Base-by-base conservation (phyloP, 73 alveolate species). In the Tetrahymena borealis region DNA sequence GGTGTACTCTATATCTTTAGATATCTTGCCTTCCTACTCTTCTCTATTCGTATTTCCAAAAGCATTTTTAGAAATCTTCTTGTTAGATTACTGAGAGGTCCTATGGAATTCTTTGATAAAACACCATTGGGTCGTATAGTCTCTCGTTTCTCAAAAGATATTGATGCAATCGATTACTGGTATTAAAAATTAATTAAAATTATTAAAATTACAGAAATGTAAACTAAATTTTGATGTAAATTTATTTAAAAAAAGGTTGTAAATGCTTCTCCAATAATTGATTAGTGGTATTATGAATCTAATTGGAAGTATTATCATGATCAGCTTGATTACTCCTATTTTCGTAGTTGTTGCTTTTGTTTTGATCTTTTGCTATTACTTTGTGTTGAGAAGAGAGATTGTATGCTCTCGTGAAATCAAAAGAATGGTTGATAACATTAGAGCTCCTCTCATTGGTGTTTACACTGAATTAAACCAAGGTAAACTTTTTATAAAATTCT, bases 111-210 rank as follows among this genome's bases (percentile, higher is more conserved):
- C 96, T 98, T 95, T 95, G 99, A 98, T 91, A 95, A 94, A 13
- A 97, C 98, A 39, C 99, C 99, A 11, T 91, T 97, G 28, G 99
- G 99, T 20, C 94, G 98, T 90, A 96, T 98, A 33, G 79, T 98
- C 90, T 98, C 98, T 94, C 95, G 98, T 85, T 96, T 98, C 60
- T 93, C 99, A 10, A 96, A 96, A 79, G 99, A 98, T 91, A 91
- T 94, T 41, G 93, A 78, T 7, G 79, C 77, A 13, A 92, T 94
- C 12, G 97, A 94, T 40, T 39, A 79, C 28, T 24, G n/a, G 85
- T 60, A 60, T 6, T 18, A 18, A 60, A 2, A n/a, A 60, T 60
- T 60, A 7, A 60, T 13, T 60, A 24, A 3, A 60, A 60, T 60
- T 18, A n/a, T n/a, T n/a, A n/a, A n/a, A n/a, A n/a, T n/a, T n/a